Percentiles rank a stretch among this genome's conserved stretches.
Evolutionary conservation across 2,329 filamentous ascomycete species (phyloP).

Genomic region (Verticillium isaacii): DNA sequence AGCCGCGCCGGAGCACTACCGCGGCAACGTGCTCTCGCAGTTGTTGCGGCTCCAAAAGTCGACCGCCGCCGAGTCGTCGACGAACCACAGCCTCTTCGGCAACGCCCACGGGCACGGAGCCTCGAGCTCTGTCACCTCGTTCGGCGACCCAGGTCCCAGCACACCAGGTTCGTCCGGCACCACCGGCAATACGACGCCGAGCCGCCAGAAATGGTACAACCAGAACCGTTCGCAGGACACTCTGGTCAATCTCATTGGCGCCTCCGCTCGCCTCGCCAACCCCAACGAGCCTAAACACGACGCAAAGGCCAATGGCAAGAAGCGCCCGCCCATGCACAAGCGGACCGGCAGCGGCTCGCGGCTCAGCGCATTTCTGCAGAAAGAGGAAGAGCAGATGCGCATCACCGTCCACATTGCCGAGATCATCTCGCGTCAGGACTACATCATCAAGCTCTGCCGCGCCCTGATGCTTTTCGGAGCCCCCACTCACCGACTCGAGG

Average conservation of each 20-base stretch:
- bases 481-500: constrained; percentile 83
- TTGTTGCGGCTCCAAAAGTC: constrained; percentile 42
- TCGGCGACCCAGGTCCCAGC: constrained; percentile 21
- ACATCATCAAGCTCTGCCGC: constrained; percentile 77
- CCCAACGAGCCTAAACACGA: constrained; percentile 17
- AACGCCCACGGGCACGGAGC: background rate
- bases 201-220: constrained; percentile 42
- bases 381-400: constrained; percentile 33
- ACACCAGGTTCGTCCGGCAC: constrained; percentile 28
- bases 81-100: constrained; percentile 14
- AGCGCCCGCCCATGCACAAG: constrained; percentile 28
- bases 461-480: constrained; percentile 86
- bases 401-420: constrained; percentile 52
- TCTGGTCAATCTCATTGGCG: constrained; percentile 39
- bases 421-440: constrained; percentile 73
- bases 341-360: constrained; percentile 29
- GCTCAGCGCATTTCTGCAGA: constrained; percentile 32
- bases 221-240: constrained; percentile 42
- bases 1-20: constrained; percentile 34
- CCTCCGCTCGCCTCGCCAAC: constrained; percentile 37
- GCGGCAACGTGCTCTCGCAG: constrained; percentile 39
- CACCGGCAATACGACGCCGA: constrained; percentile 30
- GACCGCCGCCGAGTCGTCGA: constrained; percentile 18
- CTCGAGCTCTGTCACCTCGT: constrained; percentile 8
- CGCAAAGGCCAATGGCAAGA: constrained; percentile 20